Base-by-base conservation (phyloP, 2,329 filamentous ascomycete genomes). In the Dothidotthia symphoricarpi region DNA sequence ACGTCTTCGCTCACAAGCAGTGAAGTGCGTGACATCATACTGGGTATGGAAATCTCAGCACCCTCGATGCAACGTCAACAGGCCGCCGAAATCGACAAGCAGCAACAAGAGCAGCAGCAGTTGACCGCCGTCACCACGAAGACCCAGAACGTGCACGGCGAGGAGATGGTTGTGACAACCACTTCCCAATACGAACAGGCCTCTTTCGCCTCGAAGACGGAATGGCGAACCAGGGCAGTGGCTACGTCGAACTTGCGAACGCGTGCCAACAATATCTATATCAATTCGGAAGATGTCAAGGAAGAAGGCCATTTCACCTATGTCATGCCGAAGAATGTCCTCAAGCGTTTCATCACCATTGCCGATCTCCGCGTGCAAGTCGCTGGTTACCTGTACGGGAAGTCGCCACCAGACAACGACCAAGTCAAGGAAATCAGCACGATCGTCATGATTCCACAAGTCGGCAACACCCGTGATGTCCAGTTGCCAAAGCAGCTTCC, bases 31-130 rank as follows among this genome's bases (percentile, higher is more conserved):
- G 93, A 98, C 63, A 97, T 98, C 59, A 98, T 98, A 57, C 72
- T 98, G 48, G 93, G 93, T 78, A 98, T 98, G 94, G 94, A 98
- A 67, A 98, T 98, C 42, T 95, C 88, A 43, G 94, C 93, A 17
- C 93, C 93, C 16, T 97, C 91, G 1, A 86, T 98, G 83, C 93
- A 98, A 72, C 84, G 94, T 62, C 94, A 98, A 69, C 93, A 97
- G 69, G 93, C 93, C 13, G 91, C 93, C 44, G 93, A 98, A 69
- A 95, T 98, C 55, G 94, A 98, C 74, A 96, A 96, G 77, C 93
- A 97, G 69, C 89, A 97, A 66, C 85, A 96, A 65, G 93, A 98
- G 65, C 89, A 96, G 69, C 85, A 89, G 63, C 93, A 98, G 64
- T 78, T 98, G 57, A 98, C 93, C 19, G 93, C 93, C 11, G 91